Base-by-base conservation (phyloP, 177 flowering plant genomes). In the Vitis hybrid region DNA sequence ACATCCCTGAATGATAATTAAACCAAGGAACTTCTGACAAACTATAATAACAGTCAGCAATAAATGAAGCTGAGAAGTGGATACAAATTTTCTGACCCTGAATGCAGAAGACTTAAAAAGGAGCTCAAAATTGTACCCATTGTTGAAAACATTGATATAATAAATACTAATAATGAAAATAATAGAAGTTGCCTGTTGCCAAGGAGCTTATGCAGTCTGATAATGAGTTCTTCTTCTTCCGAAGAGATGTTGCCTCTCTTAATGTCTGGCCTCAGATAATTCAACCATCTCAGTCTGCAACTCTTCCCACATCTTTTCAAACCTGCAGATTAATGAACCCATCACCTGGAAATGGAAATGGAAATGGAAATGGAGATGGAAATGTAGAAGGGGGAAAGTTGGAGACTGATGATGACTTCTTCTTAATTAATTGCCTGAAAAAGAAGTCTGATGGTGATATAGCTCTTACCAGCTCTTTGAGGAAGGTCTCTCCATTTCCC, bases 401-500 rank as follows among this genome's bases (percentile, higher is more conserved):
- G 45, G 45, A 39, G 45, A 39, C 8, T 26, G 29, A 26, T 26
- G 29, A 26, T 2, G 29, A 26, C 45, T 33, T 33, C 45, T 33
- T 33, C 45, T 33, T 33, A 33, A 33, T 33, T 33, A 33, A 33
- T 5, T 33, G 45, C 45, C 45, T 33, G 45, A 33, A 33, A 26
- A 26, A 26, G 29, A 26, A 26, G 29, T 26, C 29, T 26, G 29
- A 26, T 26, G 29, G 29, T 26, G 29, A 26, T 26, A 26, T 26
- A 26, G 4, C 29, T 26, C 29, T 2, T 14, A 69, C 72, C 72
- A 61, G 72, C 72, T 51, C 50, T 60, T 29, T 51, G 58, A 69
- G 65, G 72, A n/a, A 69, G 65, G 62, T 69, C 72, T 52, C 72
- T 60, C 72, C 72, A 69, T 61, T 61, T 69, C 13, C 72, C 57